Evolutionary conservation across 169 alveolate species (phyloP), one percentile per base, ranked within the genome.

Genomic region (Blepharisma undulans): DNA sequence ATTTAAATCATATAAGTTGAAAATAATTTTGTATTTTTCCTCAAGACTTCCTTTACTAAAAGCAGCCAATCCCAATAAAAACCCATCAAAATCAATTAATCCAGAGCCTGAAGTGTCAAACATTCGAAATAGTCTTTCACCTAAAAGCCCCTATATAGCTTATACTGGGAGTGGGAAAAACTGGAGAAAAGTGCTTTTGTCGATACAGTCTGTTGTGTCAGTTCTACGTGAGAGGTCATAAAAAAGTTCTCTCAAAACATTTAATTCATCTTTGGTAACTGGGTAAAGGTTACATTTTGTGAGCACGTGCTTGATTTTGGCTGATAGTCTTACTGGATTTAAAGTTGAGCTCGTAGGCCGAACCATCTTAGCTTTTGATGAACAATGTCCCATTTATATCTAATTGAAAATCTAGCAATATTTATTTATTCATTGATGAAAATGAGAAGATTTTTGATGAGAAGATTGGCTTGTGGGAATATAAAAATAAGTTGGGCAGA

Each of bases 21-120:
- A 86, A 29, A 86, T 27, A 0, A 29, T 21, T 30, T 36, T 86
- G 27, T 19, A 19, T 72, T 66, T 86, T 66, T 32, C 71, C 27
- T 86, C 90, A 19, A n/a, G 36, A 27, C 21, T 27, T 19, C 84
- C 90, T 72, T 72, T 86, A 34, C 90, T 61, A 84, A n/a, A 71
- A 71, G n/a, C 30, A 29, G 48, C 90, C 4, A 86, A 12, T 19
- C 90, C 90, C 12, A 18, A 19, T 36, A 86, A 60, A 72, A 86
- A 86, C 22, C 72, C 59, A 18, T 86, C 90, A 86, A 86, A 86
- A 82, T 72, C 82, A 30, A 86, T 60, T 25, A 27, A n/a, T 21
- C 61, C 71, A 29, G 59, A 5, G 0, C 72, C 72, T 72, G 25
- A 61, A n/a, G 61, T 66, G 27, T 86, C 90, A 36, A 86, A 86